A percentile compares a stretch with the other conserved stretches of the same genome.
These are phyloP conservation scores for Gossypium schwendimanii DNA, from an alignment of 441 rosid species.

Conservation along the genomic window DNA sequence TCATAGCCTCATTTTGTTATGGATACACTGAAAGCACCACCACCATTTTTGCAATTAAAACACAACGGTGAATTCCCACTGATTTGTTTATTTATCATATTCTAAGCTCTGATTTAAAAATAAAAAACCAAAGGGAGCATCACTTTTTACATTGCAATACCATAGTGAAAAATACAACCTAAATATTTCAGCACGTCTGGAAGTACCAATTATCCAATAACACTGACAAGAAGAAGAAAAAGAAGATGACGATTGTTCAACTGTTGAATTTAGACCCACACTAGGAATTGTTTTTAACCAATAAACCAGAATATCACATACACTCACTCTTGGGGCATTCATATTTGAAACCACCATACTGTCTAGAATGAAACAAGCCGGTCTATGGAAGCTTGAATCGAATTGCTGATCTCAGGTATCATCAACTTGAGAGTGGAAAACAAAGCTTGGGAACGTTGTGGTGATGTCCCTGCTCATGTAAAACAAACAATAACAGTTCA, in stretches of 20 bases:
- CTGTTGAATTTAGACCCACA: not conserved
- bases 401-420: conserved; percentile 36
- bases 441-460: conserved; percentile 86
- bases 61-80: not conserved
- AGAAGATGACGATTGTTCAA: not conserved
- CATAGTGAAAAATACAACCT: conserved; percentile 1
- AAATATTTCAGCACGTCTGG: not conserved
- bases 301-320: not conserved
- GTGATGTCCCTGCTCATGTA: conserved; percentile 65
- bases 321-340: not conserved
- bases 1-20: not conserved
- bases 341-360: not conserved
- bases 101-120: not conserved
- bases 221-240: not conserved
- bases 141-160: conserved; percentile 1
- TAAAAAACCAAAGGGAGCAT: not conserved
- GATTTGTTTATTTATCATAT: not conserved
- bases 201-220: not conserved
- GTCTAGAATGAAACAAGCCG: not conserved
- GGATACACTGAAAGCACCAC: too few species aligned
- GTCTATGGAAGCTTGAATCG: not conserved
- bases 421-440: conserved; percentile 84
- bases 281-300: not conserved
- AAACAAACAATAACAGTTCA: not conserved
- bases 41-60: not conserved